Conservation (phyloP, 768 basidiomycete genomes). For the Hemileccinum impolitum region DNA sequence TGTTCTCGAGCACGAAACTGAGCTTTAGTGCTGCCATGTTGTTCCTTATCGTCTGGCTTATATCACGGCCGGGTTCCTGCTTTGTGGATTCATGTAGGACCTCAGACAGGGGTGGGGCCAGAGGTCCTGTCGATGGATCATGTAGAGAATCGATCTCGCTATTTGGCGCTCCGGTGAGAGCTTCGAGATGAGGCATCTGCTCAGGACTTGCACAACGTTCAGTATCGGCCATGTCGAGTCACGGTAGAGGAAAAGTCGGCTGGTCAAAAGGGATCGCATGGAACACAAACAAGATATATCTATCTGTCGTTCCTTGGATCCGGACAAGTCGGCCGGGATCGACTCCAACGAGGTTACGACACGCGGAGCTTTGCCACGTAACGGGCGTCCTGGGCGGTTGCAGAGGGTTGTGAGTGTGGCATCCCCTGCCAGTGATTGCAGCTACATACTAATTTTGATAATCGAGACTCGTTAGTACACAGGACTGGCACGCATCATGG, state of each 20-base stretch:
- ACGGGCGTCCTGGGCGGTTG: too few species aligned
- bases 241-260: background rate
- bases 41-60: background rate
- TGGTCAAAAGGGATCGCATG: background rate
- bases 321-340: constrained; percentile 1
- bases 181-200: constrained; percentile 22
- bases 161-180: constrained; percentile 9
- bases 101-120: background rate
- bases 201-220: constrained; percentile 8
- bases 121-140: background rate
- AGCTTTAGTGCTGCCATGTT: constrained; percentile 13
- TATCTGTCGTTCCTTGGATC: background rate
- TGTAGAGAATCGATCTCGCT: constrained; percentile 10
- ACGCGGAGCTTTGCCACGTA: too few species aligned
- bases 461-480: too few species aligned
- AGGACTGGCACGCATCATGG: too few species aligned
- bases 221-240: constrained; percentile 11
- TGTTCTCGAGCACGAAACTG: constrained; percentile 47
- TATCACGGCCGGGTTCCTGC: background rate
- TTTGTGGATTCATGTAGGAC: background rate
- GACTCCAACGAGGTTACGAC: background rate
- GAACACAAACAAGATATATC: background rate
- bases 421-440: too few species aligned
- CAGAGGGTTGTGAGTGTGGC: too few species aligned
- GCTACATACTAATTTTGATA: too few species aligned